Percentiles rank a stretch among this genome's conserved stretches.
phyloP scores from a whole-genome alignment of 495 filamentous ascomycete genomes.

The Hypoxylon subgilvum region DNA sequence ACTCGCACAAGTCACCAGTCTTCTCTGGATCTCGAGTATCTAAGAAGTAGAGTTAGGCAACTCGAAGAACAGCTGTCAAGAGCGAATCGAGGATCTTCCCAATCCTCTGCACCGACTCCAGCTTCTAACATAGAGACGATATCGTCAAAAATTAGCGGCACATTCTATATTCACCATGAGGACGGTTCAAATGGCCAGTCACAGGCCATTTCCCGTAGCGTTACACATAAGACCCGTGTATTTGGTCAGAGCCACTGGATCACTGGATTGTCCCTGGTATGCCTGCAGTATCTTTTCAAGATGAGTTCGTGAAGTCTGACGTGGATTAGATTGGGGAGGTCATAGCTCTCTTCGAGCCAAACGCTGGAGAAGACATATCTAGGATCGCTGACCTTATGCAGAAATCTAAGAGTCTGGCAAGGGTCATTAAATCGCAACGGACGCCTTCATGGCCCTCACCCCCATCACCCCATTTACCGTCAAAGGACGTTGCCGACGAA shows the following conservation, averaged over 20 bases:
- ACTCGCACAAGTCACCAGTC: slow-evolving; percentile 43
- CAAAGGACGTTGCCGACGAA: slow-evolving; percentile 53
- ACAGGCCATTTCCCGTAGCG: slow-evolving; percentile 43
- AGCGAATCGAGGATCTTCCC: slow-evolving; percentile 6
- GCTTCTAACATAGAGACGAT: slow-evolving; percentile 38
- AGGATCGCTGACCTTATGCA: slow-evolving; percentile 42
- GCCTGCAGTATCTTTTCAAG: slow-evolving; percentile 10
- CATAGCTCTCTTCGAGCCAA: slow-evolving; percentile 46
- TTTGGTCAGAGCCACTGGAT: slow-evolving; percentile 67
- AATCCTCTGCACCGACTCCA: slow-evolving; percentile 21
- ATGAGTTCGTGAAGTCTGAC: slow-evolving; percentile 11
- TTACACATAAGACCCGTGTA: slow-evolving; percentile 60
- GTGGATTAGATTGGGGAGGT: slow-evolving; percentile 49
- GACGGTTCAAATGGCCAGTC: slow-evolving; percentile 25
- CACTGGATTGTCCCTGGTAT: slow-evolving; percentile 50
- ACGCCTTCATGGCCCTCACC: slow-evolving; percentile 50
- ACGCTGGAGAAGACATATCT: slow-evolving; percentile 42
- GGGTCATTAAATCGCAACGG: slow-evolving; percentile 52
- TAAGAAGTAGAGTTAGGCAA: slow-evolving; percentile 48
- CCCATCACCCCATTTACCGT: slow-evolving; percentile 47
- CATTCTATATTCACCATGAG: slow-evolving; percentile 30
- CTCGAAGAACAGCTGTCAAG: slow-evolving; percentile 56
- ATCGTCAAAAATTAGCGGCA: slow-evolving; percentile 21
- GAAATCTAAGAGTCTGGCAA: slow-evolving; percentile 55
- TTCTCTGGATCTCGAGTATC: slow-evolving; percentile 44